phyloP scores from a whole-genome alignment of 164 flowering plant species.

The Macadamia tetraphylla region DNA sequence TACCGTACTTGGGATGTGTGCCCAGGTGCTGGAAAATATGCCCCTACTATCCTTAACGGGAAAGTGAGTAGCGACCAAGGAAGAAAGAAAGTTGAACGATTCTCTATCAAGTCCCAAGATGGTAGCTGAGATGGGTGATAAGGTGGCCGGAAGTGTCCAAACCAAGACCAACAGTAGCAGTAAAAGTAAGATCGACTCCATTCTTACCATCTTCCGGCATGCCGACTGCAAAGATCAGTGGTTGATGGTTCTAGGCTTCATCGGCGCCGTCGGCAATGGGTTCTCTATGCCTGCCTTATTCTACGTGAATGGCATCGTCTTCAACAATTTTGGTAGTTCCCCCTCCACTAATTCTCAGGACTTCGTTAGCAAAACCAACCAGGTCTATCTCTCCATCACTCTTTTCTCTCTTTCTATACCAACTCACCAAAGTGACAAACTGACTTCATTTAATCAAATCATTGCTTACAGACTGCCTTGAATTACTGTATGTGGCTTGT shows the following conservation, averaged over 20 bases:
- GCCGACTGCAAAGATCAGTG: slow-evolving; percentile 14
- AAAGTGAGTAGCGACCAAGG: too few species aligned
- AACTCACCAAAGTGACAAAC: too few species aligned
- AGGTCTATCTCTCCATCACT: slow-evolving; percentile 3
- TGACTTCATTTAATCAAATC: too few species aligned
- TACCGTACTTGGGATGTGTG: too few species aligned
- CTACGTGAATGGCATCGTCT: slow-evolving; percentile 11
- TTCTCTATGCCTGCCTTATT: slow-evolving; percentile 15
- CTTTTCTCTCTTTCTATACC: background rate
- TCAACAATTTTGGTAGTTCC: slow-evolving; percentile 21
- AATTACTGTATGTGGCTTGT: slow-evolving; percentile 36
- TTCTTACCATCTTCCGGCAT: slow-evolving; percentile 23
- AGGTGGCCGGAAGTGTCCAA: too few species aligned
- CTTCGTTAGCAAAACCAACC: slow-evolving; percentile 14
- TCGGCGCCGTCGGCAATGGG: slow-evolving; percentile 24
- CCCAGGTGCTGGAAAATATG: too few species aligned
- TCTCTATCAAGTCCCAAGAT: too few species aligned
- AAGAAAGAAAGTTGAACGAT: too few species aligned
- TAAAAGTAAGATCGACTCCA: background rate
- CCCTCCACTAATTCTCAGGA: slow-evolving; percentile 6
- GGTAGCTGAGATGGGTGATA: too few species aligned
- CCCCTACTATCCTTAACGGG: too few species aligned
- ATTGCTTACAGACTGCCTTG: slow-evolving; percentile 38
- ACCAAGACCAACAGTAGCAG: too few species aligned
- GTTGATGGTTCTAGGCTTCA: slow-evolving; percentile 21